These are phyloP conservation scores for Naegleria lovaniensis DNA, from an alignment of 208 protist species.

Conservation along the genomic window DNA sequence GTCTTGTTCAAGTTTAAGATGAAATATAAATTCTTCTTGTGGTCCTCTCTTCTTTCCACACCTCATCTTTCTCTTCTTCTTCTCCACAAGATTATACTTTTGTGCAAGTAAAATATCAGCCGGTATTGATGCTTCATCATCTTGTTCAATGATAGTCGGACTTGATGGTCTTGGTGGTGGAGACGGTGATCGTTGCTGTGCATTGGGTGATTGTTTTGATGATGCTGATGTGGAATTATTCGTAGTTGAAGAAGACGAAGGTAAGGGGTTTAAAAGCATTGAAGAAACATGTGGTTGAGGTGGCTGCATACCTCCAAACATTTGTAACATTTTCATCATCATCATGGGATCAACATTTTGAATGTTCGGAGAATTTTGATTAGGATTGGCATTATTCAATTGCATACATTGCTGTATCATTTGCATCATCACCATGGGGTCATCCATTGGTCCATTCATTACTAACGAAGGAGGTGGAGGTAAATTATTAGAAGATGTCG, in stretches of 20 bases:
- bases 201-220: neutral
- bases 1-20: neutral
- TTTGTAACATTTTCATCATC: slow-evolving; percentile 6
- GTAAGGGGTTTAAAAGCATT: neutral
- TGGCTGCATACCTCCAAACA: neutral
- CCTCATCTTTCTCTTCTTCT: slow-evolving; percentile 10
- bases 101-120: neutral
- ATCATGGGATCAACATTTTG: neutral
- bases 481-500: no score
- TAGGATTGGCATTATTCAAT: neutral
- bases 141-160: neutral
- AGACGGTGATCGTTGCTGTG: neutral
- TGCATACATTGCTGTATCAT: slow-evolving; percentile 10
- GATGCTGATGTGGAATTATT: neutral
- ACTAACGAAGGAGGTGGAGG: no score
- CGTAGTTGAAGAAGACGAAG: neutral
- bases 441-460: neutral
- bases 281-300: neutral
- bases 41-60: neutral
- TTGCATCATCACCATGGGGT: neutral
- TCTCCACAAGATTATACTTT: neutral
- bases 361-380: neutral
- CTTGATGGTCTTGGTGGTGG: neutral
- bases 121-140: neutral
- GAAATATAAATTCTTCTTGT: slow-evolving; percentile 9